Evolutionary conservation across 176 grass and related monocot genomes (phyloP).

Genomic region (Hyparrhenia diplandra): DNA sequence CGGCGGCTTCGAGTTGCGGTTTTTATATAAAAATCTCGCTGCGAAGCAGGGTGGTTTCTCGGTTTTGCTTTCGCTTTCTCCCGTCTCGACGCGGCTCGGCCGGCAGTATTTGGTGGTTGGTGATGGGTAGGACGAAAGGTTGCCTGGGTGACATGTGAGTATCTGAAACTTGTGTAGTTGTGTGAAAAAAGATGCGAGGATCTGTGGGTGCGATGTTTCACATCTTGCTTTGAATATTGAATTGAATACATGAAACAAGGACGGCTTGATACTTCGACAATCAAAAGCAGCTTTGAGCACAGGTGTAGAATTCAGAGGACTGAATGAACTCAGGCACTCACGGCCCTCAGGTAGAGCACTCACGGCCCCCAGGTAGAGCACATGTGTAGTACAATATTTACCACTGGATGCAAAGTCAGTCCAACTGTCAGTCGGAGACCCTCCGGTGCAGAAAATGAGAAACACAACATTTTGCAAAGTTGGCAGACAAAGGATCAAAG

Average conservation of each 20-base stretch:
- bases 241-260: background rate
- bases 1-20: slow-evolving; percentile 6
- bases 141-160: background rate
- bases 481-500: background rate
- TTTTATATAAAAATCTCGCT: background rate
- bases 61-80: background rate
- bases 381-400: background rate
- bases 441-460: background rate
- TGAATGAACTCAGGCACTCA: too few species aligned
- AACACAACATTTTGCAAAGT: background rate
- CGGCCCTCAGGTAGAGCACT: too few species aligned
- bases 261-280: background rate
- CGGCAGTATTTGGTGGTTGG: background rate
- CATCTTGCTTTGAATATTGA: background rate
- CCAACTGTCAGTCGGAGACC: background rate
- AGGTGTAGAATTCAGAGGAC: background rate
- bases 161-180: background rate
- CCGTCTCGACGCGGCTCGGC: slow-evolving; percentile 4
- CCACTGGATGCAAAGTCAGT: background rate
- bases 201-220: slow-evolving; percentile 15
- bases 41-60: background rate
- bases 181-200: background rate
- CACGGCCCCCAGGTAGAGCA: too few species aligned
- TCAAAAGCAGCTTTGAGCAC: background rate
- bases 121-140: background rate